Percentiles rank a stretch among this genome's conserved stretches.
These are phyloP conservation scores for Pythium utonaiense DNA, from an alignment of 352 stramenopile genomes.

Conservation along the genomic window DNA sequence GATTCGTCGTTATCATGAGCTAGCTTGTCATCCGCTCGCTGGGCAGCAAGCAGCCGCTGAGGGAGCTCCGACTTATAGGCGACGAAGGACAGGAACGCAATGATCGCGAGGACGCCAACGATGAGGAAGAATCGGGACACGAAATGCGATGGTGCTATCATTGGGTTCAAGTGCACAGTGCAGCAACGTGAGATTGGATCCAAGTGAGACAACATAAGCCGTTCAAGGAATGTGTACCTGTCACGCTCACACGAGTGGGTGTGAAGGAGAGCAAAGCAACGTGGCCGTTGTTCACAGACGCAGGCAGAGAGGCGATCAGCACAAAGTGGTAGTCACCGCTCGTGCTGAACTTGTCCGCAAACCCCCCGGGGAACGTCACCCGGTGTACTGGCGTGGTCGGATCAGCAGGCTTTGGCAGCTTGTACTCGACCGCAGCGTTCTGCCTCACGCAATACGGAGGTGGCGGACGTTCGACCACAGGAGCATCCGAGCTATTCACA, in stretches of 20 bases:
- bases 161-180: neutral
- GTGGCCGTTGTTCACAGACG: slow-evolving; percentile 26
- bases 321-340: slow-evolving; percentile 33
- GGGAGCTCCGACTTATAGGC: slow-evolving; percentile 24
- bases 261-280: slow-evolving; percentile 26
- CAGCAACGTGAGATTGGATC: neutral
- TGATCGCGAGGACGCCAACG: slow-evolving; percentile 12
- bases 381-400: neutral
- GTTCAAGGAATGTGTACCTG: slow-evolving; percentile 4
- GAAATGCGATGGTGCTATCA: slow-evolving; percentile 17
- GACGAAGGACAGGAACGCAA: slow-evolving; percentile 20
- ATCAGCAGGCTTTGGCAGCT: slow-evolving; percentile 10
- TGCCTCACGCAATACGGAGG: slow-evolving; percentile 26
- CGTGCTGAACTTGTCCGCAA: slow-evolving; percentile 29
- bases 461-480: neutral
- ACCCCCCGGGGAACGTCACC: slow-evolving; percentile 20
- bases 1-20: slow-evolving; percentile 26
- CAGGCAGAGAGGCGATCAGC: slow-evolving; percentile 28
- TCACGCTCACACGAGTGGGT: slow-evolving; percentile 23
- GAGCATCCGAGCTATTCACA: slow-evolving; percentile 5
- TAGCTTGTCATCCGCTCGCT: neutral
- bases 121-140: slow-evolving; percentile 22
- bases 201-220: neutral
- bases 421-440: slow-evolving; percentile 19
- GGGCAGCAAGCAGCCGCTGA: neutral